Base-by-base conservation (phyloP, 1,284 basidiomycete genomes). In the Ganoderma meredithae region DNA sequence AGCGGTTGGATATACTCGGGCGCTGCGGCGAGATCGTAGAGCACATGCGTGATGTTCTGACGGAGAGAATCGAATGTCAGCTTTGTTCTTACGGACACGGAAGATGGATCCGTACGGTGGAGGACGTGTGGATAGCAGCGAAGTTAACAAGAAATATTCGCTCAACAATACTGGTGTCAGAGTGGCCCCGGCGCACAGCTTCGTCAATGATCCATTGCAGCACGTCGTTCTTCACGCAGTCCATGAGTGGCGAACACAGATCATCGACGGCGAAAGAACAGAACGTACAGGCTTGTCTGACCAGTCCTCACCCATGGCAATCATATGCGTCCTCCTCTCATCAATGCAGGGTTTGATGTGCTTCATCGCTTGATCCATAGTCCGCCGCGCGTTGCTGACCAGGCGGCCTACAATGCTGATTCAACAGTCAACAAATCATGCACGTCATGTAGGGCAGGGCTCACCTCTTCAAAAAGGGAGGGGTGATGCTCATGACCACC, bases 21-120 rank as follows among this genome's bases (percentile, higher is more conserved):
- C 56, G 79, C 72, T 0, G 80, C 77, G 9, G 85, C 83, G 6
- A 87, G 75, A 55, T 84, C 75, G 65, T 77, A 83, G 5, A 88
- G 63, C 0, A 77, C 78, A 58, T 81, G 77, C 0, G 79, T 79
- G 60, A 83, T 77, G n/a, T 73, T 78, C 83, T 84, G 61, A 1
- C 10, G 31, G 40, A 49, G 40, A 17, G 39, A n/a, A 31, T 31
- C 5, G 0, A 36, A 1, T 2, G 33, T 25, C 13, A 22, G 9
- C 4, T 15, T n/a, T 1, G 19, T 2, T 22, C 5, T 1, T 4
- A 36, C 39, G 36, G 8, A 8, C 27, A 8, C 7, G 6, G 12
- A 0, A 19, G 15, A 22, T 3, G 33, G 19, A 17, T 6, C 58
- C 74, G 10, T 41, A 80, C 80, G 36, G 44, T 75, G 0, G 79